phyloP scores from a whole-genome alignment of 352 stramenopile genomes.

The Aphanomyces invadans region DNA sequence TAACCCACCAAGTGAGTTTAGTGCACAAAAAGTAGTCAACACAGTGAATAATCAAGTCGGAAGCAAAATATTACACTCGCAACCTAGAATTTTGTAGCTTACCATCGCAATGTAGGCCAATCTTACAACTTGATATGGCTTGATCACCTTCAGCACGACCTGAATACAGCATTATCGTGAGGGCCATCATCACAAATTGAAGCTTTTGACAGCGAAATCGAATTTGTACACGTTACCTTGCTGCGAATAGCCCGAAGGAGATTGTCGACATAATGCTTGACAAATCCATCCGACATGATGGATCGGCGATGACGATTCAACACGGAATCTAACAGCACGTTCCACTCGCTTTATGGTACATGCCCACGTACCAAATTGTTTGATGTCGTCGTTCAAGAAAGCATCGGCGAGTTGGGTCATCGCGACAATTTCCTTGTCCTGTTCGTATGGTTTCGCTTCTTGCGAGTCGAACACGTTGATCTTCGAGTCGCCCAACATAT shows the following conservation, averaged over 20 bases:
- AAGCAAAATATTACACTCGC: no score
- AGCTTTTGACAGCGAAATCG: no score
- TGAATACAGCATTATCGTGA: constrained; percentile 41
- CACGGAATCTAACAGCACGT: constrained; percentile 51
- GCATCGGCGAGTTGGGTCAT: constrained; percentile 94
- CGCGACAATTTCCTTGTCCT: constrained; percentile 92
- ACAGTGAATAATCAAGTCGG: no score
- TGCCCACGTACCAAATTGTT: constrained; percentile 57
- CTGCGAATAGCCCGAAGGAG: constrained; percentile 91
- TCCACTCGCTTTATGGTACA: neutral
- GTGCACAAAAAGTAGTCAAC: no score
- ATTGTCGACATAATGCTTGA: constrained; percentile 91
- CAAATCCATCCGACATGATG: constrained; percentile 94
- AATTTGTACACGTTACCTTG: no score
- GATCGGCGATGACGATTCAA: constrained; percentile 74
- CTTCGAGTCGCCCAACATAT: constrained; percentile 91
- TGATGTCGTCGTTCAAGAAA: constrained; percentile 93
- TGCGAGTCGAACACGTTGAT: constrained; percentile 95
- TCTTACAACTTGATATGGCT: constrained; percentile 90
- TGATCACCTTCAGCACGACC: constrained; percentile 91
- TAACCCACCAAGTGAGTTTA: no score
- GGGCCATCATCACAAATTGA: constrained; percentile 35
- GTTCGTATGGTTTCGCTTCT: constrained; percentile 87
- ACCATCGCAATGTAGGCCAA: constrained; percentile 80
- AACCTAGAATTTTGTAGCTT: no score